Evolutionary conservation across 2,329 filamentous ascomycete genomes (phyloP).

Genomic region (Fusarium xyrophilum): DNA sequence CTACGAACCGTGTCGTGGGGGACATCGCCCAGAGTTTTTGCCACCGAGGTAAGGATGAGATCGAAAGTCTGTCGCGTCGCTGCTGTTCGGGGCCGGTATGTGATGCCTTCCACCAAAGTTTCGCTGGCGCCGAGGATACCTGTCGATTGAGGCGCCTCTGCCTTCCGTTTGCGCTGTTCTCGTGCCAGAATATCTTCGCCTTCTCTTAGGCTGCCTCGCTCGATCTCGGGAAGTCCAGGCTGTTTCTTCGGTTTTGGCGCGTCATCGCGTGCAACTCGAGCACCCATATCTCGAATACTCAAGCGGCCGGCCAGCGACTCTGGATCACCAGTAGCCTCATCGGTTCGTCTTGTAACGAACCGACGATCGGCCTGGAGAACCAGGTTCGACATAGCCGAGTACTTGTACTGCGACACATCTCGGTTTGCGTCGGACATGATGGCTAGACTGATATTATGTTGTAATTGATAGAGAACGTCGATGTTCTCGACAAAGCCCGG

Average conservation of each 20-base stretch:
- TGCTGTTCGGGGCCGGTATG: slow-evolving; percentile 88
- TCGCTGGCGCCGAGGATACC: slow-evolving; percentile 86
- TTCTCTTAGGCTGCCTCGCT: slow-evolving; percentile 78
- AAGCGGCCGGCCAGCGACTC: slow-evolving; percentile 95
- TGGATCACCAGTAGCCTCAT: slow-evolving; percentile 95
- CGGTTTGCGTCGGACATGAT: slow-evolving; percentile 77
- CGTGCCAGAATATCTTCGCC: slow-evolving; percentile 83
- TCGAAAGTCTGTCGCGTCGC: slow-evolving; percentile 94
- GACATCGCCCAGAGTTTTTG: slow-evolving; percentile 88
- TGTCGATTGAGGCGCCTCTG: slow-evolving; percentile 69
- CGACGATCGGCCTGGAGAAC: slow-evolving; percentile 99
- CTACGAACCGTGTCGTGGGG: slow-evolving; percentile 90
- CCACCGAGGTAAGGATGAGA: slow-evolving; percentile 89
- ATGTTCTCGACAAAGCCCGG: slow-evolving; percentile 49
- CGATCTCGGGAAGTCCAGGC: slow-evolving; percentile 70
- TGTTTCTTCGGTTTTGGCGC: slow-evolving; percentile 83
- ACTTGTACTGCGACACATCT: slow-evolving; percentile 97
- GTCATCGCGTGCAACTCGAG: slow-evolving; percentile 77
- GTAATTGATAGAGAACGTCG: slow-evolving; percentile 43
- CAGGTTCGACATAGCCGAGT: slow-evolving; percentile 99
- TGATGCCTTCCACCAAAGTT: slow-evolving; percentile 86
- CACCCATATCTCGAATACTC: slow-evolving; percentile 94
- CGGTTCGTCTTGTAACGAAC: slow-evolving; percentile 88
- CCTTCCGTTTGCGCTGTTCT: slow-evolving; percentile 87
- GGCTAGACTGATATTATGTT: slow-evolving; percentile 44